These are phyloP conservation scores for Coemansia sp. DNA, from an alignment of 192 early-diverging fungal species.

Conservation along the genomic window DNA sequence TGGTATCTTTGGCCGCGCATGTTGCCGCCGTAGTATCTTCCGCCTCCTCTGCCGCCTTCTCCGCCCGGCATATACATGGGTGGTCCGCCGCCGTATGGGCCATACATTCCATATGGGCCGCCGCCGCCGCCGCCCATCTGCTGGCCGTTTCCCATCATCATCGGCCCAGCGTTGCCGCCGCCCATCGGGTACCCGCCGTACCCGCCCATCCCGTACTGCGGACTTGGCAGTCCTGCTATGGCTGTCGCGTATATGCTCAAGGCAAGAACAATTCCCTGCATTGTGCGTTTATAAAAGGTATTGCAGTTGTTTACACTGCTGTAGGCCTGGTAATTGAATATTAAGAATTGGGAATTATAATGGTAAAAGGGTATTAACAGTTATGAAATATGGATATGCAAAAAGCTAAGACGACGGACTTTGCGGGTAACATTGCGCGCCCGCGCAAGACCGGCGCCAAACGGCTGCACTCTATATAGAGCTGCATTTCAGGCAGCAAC, in stretches of 20 bases:
- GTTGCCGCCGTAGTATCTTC: slow-evolving; percentile 13
- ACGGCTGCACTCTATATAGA: too few species aligned
- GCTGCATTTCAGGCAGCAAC: too few species aligned
- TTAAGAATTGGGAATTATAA: too few species aligned
- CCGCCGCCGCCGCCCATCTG: slow-evolving; percentile 2
- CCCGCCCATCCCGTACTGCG: slow-evolving; percentile 41
- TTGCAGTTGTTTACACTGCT: too few species aligned
- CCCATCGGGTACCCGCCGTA: slow-evolving; percentile 27
- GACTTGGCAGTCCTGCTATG: slow-evolving; percentile 17
- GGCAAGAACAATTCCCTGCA: not conserved
- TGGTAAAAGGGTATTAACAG: too few species aligned
- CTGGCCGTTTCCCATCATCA: slow-evolving; percentile 24
- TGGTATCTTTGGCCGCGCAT: slow-evolving; percentile 46
- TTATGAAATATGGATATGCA: too few species aligned
- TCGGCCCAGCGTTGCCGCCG: slow-evolving; percentile 15
- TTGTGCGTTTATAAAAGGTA: not conserved
- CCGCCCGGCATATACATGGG: slow-evolving; percentile 34
- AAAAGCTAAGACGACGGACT: too few species aligned
- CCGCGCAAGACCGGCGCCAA: too few species aligned
- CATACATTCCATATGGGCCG: slow-evolving; percentile 32
- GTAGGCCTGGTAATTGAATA: too few species aligned
- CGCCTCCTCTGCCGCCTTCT: slow-evolving; percentile 4
- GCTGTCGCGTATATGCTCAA: slow-evolving; percentile 8
- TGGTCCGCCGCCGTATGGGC: slow-evolving; percentile 7
- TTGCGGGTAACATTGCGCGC: too few species aligned